Evolutionary conservation across 345 rosid species (phyloP).

Genomic region (Moricandia arvensis): DNA sequence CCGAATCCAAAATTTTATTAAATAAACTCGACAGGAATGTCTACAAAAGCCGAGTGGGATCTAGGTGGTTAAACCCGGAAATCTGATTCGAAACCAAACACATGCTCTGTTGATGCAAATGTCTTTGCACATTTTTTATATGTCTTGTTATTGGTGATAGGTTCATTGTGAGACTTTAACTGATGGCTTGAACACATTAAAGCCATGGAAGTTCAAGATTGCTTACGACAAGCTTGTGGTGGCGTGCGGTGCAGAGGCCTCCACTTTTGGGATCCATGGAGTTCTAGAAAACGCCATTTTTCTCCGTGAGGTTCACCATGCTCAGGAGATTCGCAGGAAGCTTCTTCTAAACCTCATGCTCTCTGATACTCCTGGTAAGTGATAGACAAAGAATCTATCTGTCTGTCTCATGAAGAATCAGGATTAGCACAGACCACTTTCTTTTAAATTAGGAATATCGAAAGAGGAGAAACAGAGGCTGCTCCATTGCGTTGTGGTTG

Average conservation of each 20-base stretch:
- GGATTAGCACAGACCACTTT: background rate
- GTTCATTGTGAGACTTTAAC: slow-evolving; percentile 80
- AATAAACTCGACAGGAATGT: no score
- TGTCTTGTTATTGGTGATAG: slow-evolving; percentile 38
- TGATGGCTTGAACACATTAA: slow-evolving; percentile 50
- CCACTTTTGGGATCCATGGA: slow-evolving; percentile 81
- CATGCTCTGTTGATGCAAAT: background rate
- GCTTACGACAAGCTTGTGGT: slow-evolving; percentile 85
- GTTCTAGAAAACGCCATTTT: slow-evolving; percentile 74
- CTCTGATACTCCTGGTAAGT: slow-evolving; percentile 81
- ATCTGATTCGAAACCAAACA: background rate
- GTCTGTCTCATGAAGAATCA: background rate
- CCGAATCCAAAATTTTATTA: background rate
- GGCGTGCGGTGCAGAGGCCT: slow-evolving; percentile 83
- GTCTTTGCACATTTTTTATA: background rate
- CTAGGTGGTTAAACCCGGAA: background rate
- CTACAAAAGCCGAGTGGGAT: no score
- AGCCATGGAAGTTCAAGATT: slow-evolving; percentile 74
- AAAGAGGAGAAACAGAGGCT: slow-evolving; percentile 80
- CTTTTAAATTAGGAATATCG: slow-evolving; percentile 48
- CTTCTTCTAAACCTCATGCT: slow-evolving; percentile 90
- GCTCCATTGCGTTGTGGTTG: slow-evolving; percentile 91
- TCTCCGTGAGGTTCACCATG: slow-evolving; percentile 90
- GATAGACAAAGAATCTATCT: slow-evolving; percentile 36
- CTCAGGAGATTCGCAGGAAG: slow-evolving; percentile 89